Evolutionary conservation across 768 basidiomycete species (phyloP).

Genomic region (Lactarius trivialis): DNA sequence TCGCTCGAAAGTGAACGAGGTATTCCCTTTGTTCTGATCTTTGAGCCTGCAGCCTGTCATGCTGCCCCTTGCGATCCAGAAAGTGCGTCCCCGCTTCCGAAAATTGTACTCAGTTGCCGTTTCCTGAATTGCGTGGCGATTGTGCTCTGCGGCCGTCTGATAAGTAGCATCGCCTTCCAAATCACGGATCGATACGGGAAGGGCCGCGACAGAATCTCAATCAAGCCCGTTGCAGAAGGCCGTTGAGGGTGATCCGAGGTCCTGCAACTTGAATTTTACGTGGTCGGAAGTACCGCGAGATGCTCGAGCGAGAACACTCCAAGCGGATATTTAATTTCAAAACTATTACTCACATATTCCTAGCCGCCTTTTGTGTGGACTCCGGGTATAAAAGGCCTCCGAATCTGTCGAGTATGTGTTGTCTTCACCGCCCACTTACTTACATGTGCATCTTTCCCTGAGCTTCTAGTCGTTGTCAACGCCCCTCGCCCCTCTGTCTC

Average conservation of each 20-base stretch:
- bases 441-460: background rate
- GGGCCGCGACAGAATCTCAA: conserved; percentile 10
- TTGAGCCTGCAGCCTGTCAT: background rate
- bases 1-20: background rate
- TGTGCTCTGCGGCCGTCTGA: background rate
- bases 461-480: conserved; percentile 2
- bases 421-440: background rate
- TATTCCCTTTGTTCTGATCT: background rate
- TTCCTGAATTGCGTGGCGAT: background rate
- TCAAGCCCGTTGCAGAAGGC: conserved; percentile 1
- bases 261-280: conserved; percentile 3
- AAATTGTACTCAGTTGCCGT: no score
- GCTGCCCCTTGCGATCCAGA: background rate
- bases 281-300: conserved; percentile 8
- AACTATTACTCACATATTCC: background rate
- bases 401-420: background rate
- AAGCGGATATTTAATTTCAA: conserved; percentile 12
- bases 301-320: background rate
- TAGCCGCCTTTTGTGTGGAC: background rate
- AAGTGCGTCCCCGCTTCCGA: background rate
- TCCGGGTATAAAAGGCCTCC: conserved; percentile 16
- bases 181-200: conserved; percentile 18
- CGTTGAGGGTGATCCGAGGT: conserved; percentile 4
- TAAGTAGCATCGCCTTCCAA: background rate
- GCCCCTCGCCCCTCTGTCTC: conserved; percentile 11